Base-by-base conservation (phyloP, 1,284 basidiomycete species). In the Meripilus lineatus region DNA sequence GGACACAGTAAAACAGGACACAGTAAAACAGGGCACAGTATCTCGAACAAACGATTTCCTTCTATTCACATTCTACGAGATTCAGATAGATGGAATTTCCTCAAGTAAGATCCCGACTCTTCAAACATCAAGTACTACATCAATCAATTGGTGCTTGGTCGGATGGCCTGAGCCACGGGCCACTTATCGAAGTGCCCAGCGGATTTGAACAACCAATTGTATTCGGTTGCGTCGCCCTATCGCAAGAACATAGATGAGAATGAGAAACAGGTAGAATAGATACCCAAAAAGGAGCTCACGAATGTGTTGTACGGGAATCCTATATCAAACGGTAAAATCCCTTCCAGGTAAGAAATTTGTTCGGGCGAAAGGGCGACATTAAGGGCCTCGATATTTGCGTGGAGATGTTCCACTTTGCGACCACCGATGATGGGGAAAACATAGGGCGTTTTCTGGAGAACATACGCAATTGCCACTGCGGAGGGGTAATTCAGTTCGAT, bases 381-480 rank as follows among this genome's bases (percentile, higher is more conserved):
- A n/a, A 78, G 65, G 0, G 70, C 71, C 33, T 72, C 63, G 26
- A 75, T 48, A 50, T 77, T 76, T 10, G 58, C 61, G 10, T 62
- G 21, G 1, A 78, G 53, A n/a, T 77, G 70, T 38, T 72, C 67
- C 38, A 71, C 57, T 50, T 74, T 75, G 36, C 74, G 64, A 0
- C 71, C 72, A 1, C 75, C 73, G 15, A 74, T 48, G 54, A 74
- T 45, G 3, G 43, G 43, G 37, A 45, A 75, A 4, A 75, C 71
- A 47, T 68, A 68, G 0, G 70, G 63, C 0, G 64, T 53, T 49
- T 73, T 74, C 17, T 68, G 64, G 63, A 72, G 58, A 2, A 71
- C 40, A 43, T 73, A 75, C 8, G 73, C 71, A 37, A 74, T 70
- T 3, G 69, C 70, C 32, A 69, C 66, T 62, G 48, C 5, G 18